Evolutionary conservation across 164 flowering plant species (phyloP), one percentile per base, ranked within the genome.

Genomic region (Stephania cephalantha): DNA sequence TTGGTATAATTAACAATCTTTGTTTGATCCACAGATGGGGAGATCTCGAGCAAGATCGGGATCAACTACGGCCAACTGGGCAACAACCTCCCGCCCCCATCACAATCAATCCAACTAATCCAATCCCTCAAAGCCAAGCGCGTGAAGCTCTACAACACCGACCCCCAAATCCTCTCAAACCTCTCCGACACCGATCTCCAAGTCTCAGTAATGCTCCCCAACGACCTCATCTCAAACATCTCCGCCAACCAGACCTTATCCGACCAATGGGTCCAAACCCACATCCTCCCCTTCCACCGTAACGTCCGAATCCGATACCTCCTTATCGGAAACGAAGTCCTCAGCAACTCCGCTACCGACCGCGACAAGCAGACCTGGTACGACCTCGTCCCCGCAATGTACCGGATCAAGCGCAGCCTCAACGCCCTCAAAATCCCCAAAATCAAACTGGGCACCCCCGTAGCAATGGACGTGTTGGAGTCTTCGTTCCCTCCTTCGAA

Each of bases 171-270:
- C 87, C 94, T 95, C 64, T 72, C 77, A 31, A 73, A 91, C 35
- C 87, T 93, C 45, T 53, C 70, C 61, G 70, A 79, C 71, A 88
- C 93, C 9, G 69, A 81, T 25, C 75, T 95, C 35, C 88, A 85
- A 55, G 96, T 88, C 77, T 87, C 95, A 0, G 76, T 95, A 80
- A 93, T 93, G 99, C 81, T 95, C 64, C 95, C 97, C 0, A 91
- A 95, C 79, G 69, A 90, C 17, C 69, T 81, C 81, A 89, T 95
- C 76, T 9, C 82, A 79, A 82, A 83, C 81, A 80, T 92, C 45
- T 84, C 95, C 30, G 11, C 84, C 61, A 85, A 77, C 79, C 92
- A 90, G 65, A 29, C 87, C 9, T 52, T 84, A 30, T 80, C 97
- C 30, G 88, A 92, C 80, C 76, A 78, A 71, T 93, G 99, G 99